These are phyloP conservation scores for Fusarium burgessii DNA, from an alignment of 2,329 filamentous ascomycete genomes.

Conservation along the genomic window DNA sequence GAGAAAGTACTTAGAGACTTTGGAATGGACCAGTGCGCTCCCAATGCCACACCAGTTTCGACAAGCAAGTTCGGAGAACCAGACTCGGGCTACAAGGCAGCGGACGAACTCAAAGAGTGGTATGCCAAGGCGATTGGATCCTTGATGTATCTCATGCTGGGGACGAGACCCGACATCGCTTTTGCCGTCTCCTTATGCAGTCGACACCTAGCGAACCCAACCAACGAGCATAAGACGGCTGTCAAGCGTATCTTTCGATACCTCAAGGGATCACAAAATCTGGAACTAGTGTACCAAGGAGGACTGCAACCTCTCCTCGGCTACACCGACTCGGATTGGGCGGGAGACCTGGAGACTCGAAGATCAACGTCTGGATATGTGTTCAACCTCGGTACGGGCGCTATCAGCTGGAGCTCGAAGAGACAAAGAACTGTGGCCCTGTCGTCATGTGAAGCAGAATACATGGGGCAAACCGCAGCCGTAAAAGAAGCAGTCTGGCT, in stretches of 20 bases:
- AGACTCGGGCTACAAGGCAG: background rate
- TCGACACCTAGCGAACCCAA: background rate
- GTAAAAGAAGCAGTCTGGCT: background rate
- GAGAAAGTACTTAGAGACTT: background rate
- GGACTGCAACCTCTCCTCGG: background rate
- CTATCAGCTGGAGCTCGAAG: background rate
- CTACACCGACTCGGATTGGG: background rate
- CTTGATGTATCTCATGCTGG: background rate
- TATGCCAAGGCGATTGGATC: background rate
- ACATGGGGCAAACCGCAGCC: background rate
- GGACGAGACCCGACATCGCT: background rate
- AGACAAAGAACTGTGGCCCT: background rate
- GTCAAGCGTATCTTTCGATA: background rate
- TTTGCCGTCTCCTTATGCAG: background rate
- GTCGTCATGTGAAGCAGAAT: background rate
- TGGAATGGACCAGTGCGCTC: background rate
- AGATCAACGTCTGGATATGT: background rate
- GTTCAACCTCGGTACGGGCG: background rate
- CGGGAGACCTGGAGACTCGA: background rate
- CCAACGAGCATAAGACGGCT: background rate
- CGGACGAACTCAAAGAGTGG: background rate
- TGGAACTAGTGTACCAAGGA: background rate
- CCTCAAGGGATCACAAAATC: background rate
- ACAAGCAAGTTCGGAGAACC: background rate
- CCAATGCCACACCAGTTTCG: background rate